Conservation (phyloP, 176 grass and related monocot genomes). For the Oryza coarctata region DNA sequence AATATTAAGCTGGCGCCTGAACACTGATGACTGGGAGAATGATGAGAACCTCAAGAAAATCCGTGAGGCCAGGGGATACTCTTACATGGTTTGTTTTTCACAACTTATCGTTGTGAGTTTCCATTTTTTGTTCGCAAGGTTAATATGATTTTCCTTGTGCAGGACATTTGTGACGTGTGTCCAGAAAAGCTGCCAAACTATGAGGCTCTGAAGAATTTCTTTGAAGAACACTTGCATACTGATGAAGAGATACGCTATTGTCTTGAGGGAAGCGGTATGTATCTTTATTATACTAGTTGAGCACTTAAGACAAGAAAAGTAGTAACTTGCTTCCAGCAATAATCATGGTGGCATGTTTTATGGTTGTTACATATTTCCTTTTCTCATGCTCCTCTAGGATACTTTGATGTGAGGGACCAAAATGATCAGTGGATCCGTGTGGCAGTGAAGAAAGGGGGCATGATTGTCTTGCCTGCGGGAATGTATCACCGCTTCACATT, state of each 20-base stretch:
- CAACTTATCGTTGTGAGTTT: neutral
- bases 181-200: conserved; percentile 88
- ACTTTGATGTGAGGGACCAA: conserved; percentile 87
- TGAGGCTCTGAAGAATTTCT: conserved; percentile 76
- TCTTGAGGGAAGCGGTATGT: conserved; percentile 86
- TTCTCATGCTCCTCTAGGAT: conserved; percentile 48
- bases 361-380: neutral
- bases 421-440: conserved; percentile 86
- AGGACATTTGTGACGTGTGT: conserved; percentile 90
- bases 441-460: conserved; percentile 80
- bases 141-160: conserved; percentile 31
- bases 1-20: conserved; percentile 76
- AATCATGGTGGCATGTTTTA: neutral
- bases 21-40: conserved; percentile 77
- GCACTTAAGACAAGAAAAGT: neutral
- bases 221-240: conserved; percentile 89
- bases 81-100: conserved; percentile 61
- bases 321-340: neutral
- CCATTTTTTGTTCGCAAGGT: conserved; percentile 1
- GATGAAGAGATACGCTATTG: conserved; percentile 97
- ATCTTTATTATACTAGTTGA: conserved; percentile 1
- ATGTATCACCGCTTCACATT: conserved; percentile 96
- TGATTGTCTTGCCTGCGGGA: conserved; percentile 97
- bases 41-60: conserved; percentile 95
- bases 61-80: conserved; percentile 87